phyloP scores from a whole-genome alignment of 306 rosid species.

The Cucumis melo region DNA sequence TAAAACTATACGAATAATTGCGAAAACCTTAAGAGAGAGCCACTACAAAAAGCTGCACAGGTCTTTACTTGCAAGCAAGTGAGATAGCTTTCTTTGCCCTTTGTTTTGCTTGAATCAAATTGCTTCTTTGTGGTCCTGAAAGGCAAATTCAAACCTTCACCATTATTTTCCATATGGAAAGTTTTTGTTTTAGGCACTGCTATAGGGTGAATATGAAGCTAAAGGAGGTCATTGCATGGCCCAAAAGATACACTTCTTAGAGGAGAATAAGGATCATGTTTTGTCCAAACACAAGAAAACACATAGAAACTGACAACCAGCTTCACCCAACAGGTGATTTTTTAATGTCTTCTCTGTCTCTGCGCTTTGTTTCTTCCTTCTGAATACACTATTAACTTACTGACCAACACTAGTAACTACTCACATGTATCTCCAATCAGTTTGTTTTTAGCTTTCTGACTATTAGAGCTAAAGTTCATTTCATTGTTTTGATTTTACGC shows the following conservation, averaged over 20 bases:
- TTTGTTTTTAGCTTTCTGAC: background rate
- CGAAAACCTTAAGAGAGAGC: background rate
- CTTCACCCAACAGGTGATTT: background rate
- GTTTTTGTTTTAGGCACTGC: background rate
- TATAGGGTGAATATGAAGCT: background rate
- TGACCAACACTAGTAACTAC: background rate
- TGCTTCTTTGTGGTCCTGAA: background rate
- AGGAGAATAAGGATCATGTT: slow-evolving; percentile 1
- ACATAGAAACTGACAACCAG: slow-evolving; percentile 14
- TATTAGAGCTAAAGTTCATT: too few species aligned
- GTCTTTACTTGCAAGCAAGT: background rate
- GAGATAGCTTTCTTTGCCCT: background rate
- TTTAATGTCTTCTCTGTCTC: background rate
- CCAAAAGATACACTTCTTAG: background rate
- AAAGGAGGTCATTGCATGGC: background rate
- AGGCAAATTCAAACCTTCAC: background rate
- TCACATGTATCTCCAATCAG: background rate
- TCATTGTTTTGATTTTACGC: background rate
- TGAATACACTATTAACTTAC: background rate
- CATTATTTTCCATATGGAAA: background rate
- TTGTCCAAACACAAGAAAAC: slow-evolving; percentile 1
- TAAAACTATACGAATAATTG: background rate
- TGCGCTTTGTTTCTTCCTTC: background rate
- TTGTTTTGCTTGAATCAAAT: background rate
- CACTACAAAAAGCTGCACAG: background rate